Conservation (phyloP, 208 protist genomes). For the Acanthamoeba castellanii region DNA sequence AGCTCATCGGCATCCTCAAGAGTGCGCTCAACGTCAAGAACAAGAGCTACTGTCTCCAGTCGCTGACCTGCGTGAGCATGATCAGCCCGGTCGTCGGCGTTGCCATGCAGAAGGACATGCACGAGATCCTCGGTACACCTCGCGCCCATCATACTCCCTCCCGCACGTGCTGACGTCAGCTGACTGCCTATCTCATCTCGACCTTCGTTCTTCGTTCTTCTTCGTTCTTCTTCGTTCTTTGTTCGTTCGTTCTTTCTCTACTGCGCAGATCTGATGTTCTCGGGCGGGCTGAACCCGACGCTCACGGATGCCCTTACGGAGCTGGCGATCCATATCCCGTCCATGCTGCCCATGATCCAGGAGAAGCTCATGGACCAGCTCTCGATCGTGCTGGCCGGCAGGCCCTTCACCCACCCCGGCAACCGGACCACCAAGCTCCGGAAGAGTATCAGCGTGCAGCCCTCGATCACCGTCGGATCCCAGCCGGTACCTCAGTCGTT, state of each 20-base stretch:
- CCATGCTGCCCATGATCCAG: conserved; percentile 85
- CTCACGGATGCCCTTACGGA: conserved; percentile 82
- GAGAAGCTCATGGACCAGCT: conserved; percentile 73
- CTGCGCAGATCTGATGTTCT: conserved; percentile 81
- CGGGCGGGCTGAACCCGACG: conserved; percentile 64
- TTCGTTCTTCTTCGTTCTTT: no score
- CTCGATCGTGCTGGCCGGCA: conserved; percentile 65
- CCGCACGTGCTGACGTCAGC: no score
- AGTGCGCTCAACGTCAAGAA: conserved; percentile 71
- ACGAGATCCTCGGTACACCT: conserved; percentile 52
- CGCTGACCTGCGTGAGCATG: conserved; percentile 86
- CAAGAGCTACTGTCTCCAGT: conserved; percentile 78
- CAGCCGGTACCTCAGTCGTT: not conserved
- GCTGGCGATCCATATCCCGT: conserved; percentile 83
- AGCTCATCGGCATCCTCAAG: conserved; percentile 78
- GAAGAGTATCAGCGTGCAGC: conserved; percentile 1
- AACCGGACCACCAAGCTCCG: conserved; percentile 38
- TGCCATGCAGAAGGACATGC: conserved; percentile 75
- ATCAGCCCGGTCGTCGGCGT: conserved; percentile 82
- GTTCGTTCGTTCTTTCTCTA: no score
- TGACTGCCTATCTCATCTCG: no score
- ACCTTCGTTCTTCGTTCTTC: no score
- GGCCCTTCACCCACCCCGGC: conserved; percentile 53
- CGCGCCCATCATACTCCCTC: no score
- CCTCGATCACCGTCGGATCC: not conserved